Evolutionary conservation across 768 basidiomycete species (phyloP).

Genomic region (Suillus lakei): DNA sequence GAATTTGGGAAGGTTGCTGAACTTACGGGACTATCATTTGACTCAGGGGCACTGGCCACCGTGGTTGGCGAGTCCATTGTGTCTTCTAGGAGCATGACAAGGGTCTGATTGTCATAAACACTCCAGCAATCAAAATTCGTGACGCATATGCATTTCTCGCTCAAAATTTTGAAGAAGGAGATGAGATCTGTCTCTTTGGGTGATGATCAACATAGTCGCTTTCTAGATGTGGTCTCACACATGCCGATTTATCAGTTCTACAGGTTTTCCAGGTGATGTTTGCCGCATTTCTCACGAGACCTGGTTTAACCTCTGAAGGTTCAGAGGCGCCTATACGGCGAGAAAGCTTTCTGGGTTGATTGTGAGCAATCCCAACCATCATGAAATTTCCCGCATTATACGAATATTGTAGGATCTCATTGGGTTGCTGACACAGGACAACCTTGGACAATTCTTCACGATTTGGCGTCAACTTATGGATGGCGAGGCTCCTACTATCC

Average conservation of each 20-base stretch:
- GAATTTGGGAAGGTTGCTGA: not conserved
- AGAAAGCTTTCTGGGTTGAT: slow-evolving; percentile 13
- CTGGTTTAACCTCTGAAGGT: not conserved
- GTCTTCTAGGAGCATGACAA: not conserved
- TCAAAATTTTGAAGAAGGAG: slow-evolving; percentile 23
- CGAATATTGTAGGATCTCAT: slow-evolving; percentile 17
- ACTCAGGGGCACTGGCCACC: slow-evolving; percentile 13
- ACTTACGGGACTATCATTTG: not conserved
- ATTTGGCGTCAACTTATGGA: slow-evolving; percentile 17
- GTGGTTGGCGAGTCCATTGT: slow-evolving; percentile 4
- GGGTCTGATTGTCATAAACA: not conserved
- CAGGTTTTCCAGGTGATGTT: slow-evolving; percentile 8
- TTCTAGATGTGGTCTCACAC: not conserved
- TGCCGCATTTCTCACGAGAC: not conserved
- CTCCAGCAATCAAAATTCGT: slow-evolving; percentile 27
- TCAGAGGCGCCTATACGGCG: slow-evolving; percentile 13
- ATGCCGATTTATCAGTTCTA: not conserved
- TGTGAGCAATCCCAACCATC: not conserved
- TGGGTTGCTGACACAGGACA: slow-evolving; percentile 17
- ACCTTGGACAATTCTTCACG: slow-evolving; percentile 17
- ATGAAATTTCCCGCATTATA: not conserved
- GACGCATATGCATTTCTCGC: slow-evolving; percentile 32
- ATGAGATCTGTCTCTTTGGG: slow-evolving; percentile 23
- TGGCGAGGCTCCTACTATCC: slow-evolving; percentile 9
- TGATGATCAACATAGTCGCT: not conserved